These are phyloP conservation scores for Aurinia saxatilis DNA, from an alignment of 345 rosid genomes.

Conservation along the genomic window DNA sequence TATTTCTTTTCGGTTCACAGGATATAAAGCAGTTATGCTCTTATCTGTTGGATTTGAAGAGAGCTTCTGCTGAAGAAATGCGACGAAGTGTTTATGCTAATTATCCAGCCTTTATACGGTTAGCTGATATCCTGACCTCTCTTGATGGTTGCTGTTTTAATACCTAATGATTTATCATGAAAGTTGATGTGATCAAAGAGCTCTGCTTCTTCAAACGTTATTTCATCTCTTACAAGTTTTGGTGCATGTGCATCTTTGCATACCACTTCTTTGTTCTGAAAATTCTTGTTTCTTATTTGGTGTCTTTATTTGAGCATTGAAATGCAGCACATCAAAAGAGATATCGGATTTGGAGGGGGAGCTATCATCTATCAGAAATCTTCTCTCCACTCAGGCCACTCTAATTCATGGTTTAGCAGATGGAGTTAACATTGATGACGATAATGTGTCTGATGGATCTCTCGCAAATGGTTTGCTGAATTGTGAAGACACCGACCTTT, in stretches of 20 bases:
- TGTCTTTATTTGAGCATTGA: conserved; percentile 1
- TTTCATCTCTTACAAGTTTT: neutral
- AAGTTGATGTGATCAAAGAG: neutral
- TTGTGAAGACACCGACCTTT: conserved; percentile 51
- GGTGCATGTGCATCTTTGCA: neutral
- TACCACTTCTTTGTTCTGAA: neutral
- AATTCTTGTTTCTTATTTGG: neutral
- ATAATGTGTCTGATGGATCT: conserved; percentile 39
- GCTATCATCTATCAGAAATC: conserved; percentile 81
- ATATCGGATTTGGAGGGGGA: conserved; percentile 99
- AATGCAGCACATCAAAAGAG: conserved; percentile 86
- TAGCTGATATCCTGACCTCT: conserved; percentile 10
- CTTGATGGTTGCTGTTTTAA: neutral
- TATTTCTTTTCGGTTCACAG: conserved; percentile 32
- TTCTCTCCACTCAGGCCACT: conserved; percentile 91
- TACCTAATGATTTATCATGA: neutral
- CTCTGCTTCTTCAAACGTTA: too few species aligned
- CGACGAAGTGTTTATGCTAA: conserved; percentile 96
- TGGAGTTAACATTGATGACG: conserved; percentile 68
- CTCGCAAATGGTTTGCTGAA: conserved; percentile 30
- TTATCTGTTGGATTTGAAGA: conserved; percentile 84
- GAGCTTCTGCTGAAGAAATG: conserved; percentile 98
- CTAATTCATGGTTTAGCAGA: conserved; percentile 86
- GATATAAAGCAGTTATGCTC: conserved; percentile 83
- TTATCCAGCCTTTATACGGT: conserved; percentile 96